phyloP scores from a whole-genome alignment of 192 early-diverging fungal species.

The Podila clonocystis region DNA sequence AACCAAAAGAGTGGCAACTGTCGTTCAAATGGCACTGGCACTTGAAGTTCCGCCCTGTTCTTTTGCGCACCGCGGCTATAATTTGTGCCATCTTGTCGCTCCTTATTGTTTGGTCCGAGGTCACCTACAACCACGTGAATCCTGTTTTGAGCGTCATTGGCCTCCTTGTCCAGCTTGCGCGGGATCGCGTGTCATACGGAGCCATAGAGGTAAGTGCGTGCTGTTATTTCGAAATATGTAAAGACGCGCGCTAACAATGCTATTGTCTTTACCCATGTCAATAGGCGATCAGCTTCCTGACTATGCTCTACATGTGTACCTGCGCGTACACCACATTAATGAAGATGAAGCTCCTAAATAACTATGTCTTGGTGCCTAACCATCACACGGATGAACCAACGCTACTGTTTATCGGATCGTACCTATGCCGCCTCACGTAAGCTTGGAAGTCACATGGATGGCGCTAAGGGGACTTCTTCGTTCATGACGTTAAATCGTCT shows the following conservation, averaged over 20 bases:
- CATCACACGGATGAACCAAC: constrained; percentile 94
- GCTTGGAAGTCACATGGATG: constrained; percentile 2
- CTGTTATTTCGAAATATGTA: not conserved
- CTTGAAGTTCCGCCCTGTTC: constrained; percentile 72
- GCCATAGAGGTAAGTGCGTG: constrained; percentile 62
- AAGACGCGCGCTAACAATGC: too few species aligned
- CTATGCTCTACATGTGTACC: constrained; percentile 90
- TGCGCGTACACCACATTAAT: constrained; percentile 94
- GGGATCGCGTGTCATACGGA: constrained; percentile 60
- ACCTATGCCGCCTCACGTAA: constrained; percentile 85
- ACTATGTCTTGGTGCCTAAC: constrained; percentile 89
- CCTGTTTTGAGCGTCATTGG: constrained; percentile 81
- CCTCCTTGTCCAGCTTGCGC: constrained; percentile 63
- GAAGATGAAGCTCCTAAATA: constrained; percentile 88
- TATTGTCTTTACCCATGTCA: not conserved
- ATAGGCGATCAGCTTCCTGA: constrained; percentile 76
- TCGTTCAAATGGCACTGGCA: constrained; percentile 88
- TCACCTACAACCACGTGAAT: constrained; percentile 81
- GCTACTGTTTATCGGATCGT: constrained; percentile 92
- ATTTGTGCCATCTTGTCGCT: constrained; percentile 70
- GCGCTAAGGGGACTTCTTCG: not conserved
- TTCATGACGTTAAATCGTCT: not conserved
- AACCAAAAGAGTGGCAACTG: constrained; percentile 42
- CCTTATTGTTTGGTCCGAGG: constrained; percentile 92
- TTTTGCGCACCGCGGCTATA: constrained; percentile 67